Conservation (phyloP, 768 basidiomycete genomes). For the Kwoniella pini region DNA sequence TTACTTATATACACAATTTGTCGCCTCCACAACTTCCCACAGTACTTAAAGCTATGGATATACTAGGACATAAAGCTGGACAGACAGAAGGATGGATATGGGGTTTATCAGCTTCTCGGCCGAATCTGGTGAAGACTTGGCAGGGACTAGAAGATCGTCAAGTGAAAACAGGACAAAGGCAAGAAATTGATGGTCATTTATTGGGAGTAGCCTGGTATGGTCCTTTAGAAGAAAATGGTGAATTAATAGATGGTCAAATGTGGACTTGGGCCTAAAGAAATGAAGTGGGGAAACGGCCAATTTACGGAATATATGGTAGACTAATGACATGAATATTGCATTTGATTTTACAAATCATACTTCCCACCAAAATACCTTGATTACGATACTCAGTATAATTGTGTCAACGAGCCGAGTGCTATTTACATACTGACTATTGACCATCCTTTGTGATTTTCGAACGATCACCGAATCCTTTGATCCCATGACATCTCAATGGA, state of each 20-base stretch:
- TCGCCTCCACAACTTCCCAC: constrained; percentile 16
- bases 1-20: constrained; percentile 26
- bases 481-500: too few species aligned
- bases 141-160: constrained; percentile 1
- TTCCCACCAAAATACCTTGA: too few species aligned
- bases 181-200: constrained; percentile 34
- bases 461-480: too few species aligned
- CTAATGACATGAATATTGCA: too few species aligned
- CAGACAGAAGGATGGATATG: constrained; percentile 36
- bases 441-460: too few species aligned
- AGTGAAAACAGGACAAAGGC: constrained; percentile 11
- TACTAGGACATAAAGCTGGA: constrained; percentile 11
- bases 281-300: too few species aligned
- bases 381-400: too few species aligned
- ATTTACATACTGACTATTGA: too few species aligned
- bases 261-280: constrained; percentile 34
- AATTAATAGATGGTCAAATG: constrained; percentile 35
- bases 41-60: constrained; percentile 29
- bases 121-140: constrained; percentile 22
- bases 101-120: constrained; percentile 11
- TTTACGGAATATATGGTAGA: too few species aligned
- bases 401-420: too few species aligned
- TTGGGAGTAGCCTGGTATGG: constrained; percentile 45
- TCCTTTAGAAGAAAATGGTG: constrained; percentile 9
- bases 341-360: too few species aligned